Conservation (phyloP, 2,329 filamentous ascomycete species). For the Fusarium citri region DNA sequence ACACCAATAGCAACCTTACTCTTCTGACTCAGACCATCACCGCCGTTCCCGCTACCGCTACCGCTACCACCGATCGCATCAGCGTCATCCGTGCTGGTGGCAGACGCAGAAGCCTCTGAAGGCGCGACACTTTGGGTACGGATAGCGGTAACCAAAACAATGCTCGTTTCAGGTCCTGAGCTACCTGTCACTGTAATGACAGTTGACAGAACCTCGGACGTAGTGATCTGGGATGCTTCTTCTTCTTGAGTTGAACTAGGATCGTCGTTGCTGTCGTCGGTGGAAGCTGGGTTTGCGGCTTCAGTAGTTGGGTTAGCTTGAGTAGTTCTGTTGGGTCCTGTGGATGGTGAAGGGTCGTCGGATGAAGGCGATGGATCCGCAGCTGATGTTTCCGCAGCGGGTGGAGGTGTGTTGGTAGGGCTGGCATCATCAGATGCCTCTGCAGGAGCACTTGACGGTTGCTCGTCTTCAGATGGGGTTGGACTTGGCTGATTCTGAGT, state of each 20-base stretch:
- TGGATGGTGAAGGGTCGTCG: constrained; percentile 7
- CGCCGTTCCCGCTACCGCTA: constrained; percentile 43
- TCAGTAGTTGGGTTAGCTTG: constrained; percentile 26
- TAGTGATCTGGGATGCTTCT: constrained; percentile 23
- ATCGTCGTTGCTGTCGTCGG: constrained; percentile 21
- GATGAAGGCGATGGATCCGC: constrained; percentile 24
- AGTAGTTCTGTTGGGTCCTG: constrained; percentile 4
- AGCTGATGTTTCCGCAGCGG: constrained; percentile 14
- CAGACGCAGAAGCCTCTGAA: constrained; percentile 32
- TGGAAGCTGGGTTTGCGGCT: constrained; percentile 21
- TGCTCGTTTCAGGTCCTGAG: constrained; percentile 37
- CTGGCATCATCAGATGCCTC: constrained; percentile 20
- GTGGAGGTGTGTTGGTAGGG: constrained; percentile 13
- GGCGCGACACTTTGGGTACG: constrained; percentile 32
- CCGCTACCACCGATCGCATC: constrained; percentile 44
- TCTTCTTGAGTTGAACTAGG: constrained; percentile 24
- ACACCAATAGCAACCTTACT: constrained; percentile 92
- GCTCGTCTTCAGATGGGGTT: constrained; percentile 1
- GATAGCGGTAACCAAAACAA: constrained; percentile 46
- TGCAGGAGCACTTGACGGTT: constrained; percentile 14
- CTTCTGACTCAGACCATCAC: constrained; percentile 65
- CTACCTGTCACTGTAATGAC: constrained; percentile 45
- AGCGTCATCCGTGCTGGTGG: constrained; percentile 45
- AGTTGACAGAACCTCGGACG: constrained; percentile 34
- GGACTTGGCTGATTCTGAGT: constrained; percentile 19